Conservation (phyloP, 139 green algal species). For the Chlamydomonas asymmetrica region DNA sequence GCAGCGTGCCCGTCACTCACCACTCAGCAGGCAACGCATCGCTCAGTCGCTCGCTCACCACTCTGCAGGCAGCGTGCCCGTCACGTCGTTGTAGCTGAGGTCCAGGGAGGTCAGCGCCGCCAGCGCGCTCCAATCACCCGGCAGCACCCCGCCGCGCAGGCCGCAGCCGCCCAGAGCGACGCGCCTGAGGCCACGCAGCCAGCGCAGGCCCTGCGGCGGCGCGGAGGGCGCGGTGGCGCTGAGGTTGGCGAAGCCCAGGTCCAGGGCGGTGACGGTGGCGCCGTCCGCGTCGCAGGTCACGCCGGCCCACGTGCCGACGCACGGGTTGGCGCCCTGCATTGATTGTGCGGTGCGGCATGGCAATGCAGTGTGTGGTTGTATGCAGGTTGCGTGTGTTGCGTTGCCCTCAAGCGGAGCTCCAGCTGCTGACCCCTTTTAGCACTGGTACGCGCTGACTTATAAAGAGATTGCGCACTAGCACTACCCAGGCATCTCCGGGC, state of each 20-base stretch:
- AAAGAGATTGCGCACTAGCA: too few species aligned
- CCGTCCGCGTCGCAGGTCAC: background rate
- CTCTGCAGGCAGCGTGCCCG: background rate
- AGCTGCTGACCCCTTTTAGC: too few species aligned
- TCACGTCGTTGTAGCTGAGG: background rate
- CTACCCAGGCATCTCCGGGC: too few species aligned
- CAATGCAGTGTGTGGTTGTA: too few species aligned
- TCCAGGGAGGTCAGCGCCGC: background rate
- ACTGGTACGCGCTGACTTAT: too few species aligned
- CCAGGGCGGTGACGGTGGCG: background rate
- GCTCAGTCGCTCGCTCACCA: too few species aligned
- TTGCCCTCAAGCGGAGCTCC: too few species aligned
- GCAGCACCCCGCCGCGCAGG: background rate
- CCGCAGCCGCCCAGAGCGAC: too few species aligned
- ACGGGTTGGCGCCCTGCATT: background rate
- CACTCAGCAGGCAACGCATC: too few species aligned
- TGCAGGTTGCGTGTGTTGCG: too few species aligned
- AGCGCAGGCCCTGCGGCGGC: background rate
- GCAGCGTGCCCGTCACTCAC: too few species aligned
- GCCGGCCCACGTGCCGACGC: background rate
- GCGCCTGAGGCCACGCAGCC: background rate
- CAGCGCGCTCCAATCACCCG: background rate
- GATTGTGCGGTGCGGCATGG: too few species aligned
- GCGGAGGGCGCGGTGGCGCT: background rate
- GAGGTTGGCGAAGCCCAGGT: background rate